Evolutionary conservation across 1,284 basidiomycete species (phyloP), one percentile per base, ranked within the genome.

Genomic region (Takashimella koratensis): DNA sequence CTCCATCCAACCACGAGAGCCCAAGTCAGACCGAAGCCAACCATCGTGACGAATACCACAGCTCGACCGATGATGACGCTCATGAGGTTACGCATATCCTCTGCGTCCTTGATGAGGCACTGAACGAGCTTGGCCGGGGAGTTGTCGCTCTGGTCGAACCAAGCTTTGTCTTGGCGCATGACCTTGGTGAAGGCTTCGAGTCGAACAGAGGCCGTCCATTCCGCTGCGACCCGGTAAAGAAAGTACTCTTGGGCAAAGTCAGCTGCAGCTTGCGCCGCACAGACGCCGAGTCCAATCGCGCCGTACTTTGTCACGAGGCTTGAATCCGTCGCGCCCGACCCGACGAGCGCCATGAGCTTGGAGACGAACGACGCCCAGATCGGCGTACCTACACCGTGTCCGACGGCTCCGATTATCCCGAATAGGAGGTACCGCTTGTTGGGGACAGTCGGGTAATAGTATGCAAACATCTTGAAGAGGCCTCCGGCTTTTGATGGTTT

Each of bases 321-420:
- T 3, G 52, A 73, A 63, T 86, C 76, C 4, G 78, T 74, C 0
- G 84, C 86, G 44, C 87, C 88, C 25, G 79, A 80, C 21, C 88
- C 89, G 47, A 90, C 86, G 58, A 87, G 82, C 63, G 84, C 84
- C 64, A 98, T 82, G 23, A 98, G 82, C 26, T 83, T 82, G 11
- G 91, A 88, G 57, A 98, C 84, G 59, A 92, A 81, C 78, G 82
- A 91, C 0, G 94, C 94, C 79, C 98, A 98, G 43, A 95, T 64
- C 0, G 95, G 95, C 0, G 90, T 95, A 78, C 88, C 84, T 0
- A 86, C 81, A 22, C 94, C 94, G 56, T 85, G 86, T 27, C 82
- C 72, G 27, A 92, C 60, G 51, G 84, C 85, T 27, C 83, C 69
- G 53, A 84, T 1, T 16, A 94, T 75, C 4, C 91, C 93, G 45